Evolutionary conservation across 2,329 filamentous ascomycete genomes (phyloP).

Genomic region (Neonectria faginata): DNA sequence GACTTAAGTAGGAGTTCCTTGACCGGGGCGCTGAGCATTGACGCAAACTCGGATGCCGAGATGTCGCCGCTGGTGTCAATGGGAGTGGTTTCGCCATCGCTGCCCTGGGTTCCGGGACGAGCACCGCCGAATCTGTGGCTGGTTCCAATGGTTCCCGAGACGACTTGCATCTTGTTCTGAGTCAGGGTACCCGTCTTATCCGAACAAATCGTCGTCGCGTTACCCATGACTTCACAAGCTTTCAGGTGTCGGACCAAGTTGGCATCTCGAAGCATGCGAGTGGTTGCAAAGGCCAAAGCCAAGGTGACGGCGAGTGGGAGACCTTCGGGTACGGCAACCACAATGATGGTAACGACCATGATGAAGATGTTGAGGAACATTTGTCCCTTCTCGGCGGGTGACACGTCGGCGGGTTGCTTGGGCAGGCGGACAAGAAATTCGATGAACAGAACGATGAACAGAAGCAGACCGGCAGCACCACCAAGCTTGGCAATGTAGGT

Average conservation of each 20-base stretch:
- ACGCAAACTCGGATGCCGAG: conserved; percentile 59
- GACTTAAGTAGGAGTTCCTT: conserved; percentile 69
- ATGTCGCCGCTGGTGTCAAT: conserved; percentile 53
- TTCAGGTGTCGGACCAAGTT: conserved; percentile 82
- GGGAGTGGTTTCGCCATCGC: conserved; percentile 42
- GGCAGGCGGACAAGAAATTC: conserved; percentile 80
- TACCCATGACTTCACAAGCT: conserved; percentile 85
- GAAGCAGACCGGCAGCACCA: conserved; percentile 79
- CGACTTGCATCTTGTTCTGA: conserved; percentile 77
- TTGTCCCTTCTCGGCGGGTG: conserved; percentile 81
- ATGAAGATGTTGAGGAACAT: conserved; percentile 82
- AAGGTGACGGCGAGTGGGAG: conserved; percentile 82
- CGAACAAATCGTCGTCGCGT: conserved; percentile 77
- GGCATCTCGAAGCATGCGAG: conserved; percentile 81
- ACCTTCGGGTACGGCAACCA: conserved; percentile 83
- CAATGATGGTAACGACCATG: conserved; percentile 82
- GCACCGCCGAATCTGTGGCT: conserved; percentile 65
- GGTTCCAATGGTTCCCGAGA: conserved; percentile 69
- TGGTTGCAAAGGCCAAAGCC: conserved; percentile 81
- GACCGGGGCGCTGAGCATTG: conserved; percentile 58
- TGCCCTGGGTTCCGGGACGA: conserved; percentile 39
- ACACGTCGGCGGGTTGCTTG: conserved; percentile 58
- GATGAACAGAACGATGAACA: conserved; percentile 89
- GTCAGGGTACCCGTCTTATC: conserved; percentile 77
- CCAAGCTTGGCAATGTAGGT: conserved; percentile 83